Base-by-base conservation (phyloP, 2,329 filamentous ascomycete genomes). In the Cordyceps cicadae region DNA sequence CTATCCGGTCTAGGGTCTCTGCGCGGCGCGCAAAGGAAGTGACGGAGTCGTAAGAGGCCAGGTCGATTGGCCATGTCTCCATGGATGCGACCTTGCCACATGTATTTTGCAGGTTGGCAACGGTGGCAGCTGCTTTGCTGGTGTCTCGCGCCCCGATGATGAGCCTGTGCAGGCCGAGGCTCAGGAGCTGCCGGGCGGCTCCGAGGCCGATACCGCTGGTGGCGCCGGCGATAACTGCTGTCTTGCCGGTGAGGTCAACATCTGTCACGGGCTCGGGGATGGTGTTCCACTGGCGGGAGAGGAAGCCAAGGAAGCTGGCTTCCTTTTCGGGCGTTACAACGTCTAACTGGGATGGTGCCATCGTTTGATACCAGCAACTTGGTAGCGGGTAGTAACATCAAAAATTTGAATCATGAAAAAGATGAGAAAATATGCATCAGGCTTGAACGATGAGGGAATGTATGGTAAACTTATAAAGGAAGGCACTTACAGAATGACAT, bases 31-130 rank as follows among this genome's bases (percentile, higher is more conserved):
- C 73, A 62, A 80, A 79, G 8, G 67, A 65, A 34, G 66, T 63
- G 41, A 79, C 68, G 2, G 74, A 78, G 5, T 72, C 69, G 63
- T 76, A 78, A 5, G 66, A 69, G 2, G 62, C 62, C 50, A 79
- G 70, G 62, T 80, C 77, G 1, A 80, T 65, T 21, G 66, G 32
- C 67, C 66, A 68, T 5, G 63, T 63, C 29, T 76, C 67, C 9
- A 76, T 69, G 1, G 37, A 32, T 24, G 60, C 56, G 5, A 52
- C 17, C 15, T n/a, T 12, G n/a, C 37, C 12, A 51, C 53, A 49
- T 32, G 45, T 9, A 15, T 12, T 32, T 19, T 49, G 29, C 19
- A 67, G 48, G 14, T 62, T 14, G 8, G 32, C 52, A 2, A 62
- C 46, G 12, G 64, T 64, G 1, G 32, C 52, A 11, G 66, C 54